Evolutionary conservation across 164 flowering plant species (phyloP).

Genomic region (Piper longum): DNA sequence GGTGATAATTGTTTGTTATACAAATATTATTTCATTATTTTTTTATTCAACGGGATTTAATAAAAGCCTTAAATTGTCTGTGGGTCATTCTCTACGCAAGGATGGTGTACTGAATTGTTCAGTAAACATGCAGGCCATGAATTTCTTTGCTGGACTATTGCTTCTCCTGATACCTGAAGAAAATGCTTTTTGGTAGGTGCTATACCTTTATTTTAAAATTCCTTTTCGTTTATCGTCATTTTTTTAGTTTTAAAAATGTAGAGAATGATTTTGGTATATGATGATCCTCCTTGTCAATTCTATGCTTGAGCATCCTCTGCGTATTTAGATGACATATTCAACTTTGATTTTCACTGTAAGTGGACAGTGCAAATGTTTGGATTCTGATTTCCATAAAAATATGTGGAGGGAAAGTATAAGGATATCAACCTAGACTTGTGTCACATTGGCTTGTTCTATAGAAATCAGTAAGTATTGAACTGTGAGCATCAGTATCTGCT

Average conservation of each 20-base stretch:
- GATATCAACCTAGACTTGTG: not conserved
- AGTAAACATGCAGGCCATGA: constrained; percentile 75
- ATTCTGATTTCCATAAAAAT: not conserved
- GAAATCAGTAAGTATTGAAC: too few relatives aligned
- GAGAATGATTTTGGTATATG: not conserved
- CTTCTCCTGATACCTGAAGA: constrained; percentile 95
- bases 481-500: not conserved
- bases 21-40: not conserved
- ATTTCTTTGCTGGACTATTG: constrained; percentile 91
- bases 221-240: not conserved
- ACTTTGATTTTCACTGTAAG: too few relatives aligned
- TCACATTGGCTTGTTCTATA: too few relatives aligned
- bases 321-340: too few relatives aligned
- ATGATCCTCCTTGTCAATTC: too few relatives aligned
- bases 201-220: not conserved
- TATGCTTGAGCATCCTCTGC: too few relatives aligned
- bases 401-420: not conserved
- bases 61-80: not conserved
- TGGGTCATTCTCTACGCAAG: not conserved
- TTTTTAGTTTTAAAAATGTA: not conserved
- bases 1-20: not conserved
- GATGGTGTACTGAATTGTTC: not conserved
- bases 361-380: not conserved
- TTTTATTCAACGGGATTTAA: too few relatives aligned
- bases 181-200: constrained; percentile 90